Conservation (phyloP, 2,329 filamentous ascomycete species). For the Microdochium trichocladiopsis region DNA sequence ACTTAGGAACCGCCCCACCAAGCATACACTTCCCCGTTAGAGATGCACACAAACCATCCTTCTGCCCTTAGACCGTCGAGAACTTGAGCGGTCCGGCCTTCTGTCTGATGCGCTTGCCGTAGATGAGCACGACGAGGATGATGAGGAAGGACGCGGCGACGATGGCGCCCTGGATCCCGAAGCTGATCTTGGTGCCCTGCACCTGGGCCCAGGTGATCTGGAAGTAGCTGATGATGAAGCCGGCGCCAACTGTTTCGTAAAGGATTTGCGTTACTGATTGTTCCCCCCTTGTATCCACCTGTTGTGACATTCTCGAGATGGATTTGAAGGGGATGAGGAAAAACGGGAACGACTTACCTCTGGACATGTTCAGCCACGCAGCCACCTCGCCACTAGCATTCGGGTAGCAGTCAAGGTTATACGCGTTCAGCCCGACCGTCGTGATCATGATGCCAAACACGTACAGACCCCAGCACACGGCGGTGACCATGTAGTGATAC, state of each 20-base stretch:
- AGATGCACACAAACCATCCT: too few relatives aligned
- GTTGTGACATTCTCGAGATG: too few relatives aligned
- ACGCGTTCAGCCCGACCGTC: constrained; percentile 43
- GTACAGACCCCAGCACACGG: constrained; percentile 44
- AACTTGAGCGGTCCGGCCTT: constrained; percentile 27
- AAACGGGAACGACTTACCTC: too few relatives aligned
- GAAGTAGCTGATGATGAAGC: constrained; percentile 45
- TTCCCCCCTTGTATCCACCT: too few relatives aligned
- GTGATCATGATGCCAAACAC: constrained; percentile 48
- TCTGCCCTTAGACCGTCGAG: constrained; percentile 12
- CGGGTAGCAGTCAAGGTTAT: constrained; percentile 47
- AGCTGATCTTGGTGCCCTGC: constrained; percentile 32
- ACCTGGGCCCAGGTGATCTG: constrained; percentile 41
- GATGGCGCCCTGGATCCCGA: constrained; percentile 39
- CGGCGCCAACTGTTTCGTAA: constrained; percentile 34
- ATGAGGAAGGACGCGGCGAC: constrained; percentile 26
- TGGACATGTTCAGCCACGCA: constrained; percentile 41
- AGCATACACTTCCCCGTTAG: too few relatives aligned
- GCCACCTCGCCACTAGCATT: constrained; percentile 46
- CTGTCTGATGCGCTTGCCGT: constrained; percentile 27
- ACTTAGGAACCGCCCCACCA: too few relatives aligned
- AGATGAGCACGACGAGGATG: constrained; percentile 23
- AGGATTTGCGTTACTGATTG: too few relatives aligned
- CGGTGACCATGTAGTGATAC: constrained; percentile 45
- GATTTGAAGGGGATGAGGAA: too few relatives aligned